Evolutionary conservation across 2,329 filamentous ascomycete species (phyloP).

Genomic region (Cladosporium oxysporum): DNA sequence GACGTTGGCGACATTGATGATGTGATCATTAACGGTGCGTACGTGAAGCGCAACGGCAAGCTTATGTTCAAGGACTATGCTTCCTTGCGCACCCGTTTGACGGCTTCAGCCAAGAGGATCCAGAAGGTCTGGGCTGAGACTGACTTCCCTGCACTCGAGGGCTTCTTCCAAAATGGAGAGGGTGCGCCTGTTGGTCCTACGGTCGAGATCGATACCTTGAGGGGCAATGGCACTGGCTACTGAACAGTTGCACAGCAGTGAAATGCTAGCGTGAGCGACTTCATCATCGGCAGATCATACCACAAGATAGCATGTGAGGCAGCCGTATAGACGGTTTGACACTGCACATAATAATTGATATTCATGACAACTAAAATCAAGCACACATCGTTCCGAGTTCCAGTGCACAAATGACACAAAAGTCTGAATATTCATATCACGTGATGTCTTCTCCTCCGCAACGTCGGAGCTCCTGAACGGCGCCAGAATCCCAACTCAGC

Average conservation of each 20-base stretch:
- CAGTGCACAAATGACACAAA: not conserved
- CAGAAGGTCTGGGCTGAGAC: conserved; percentile 20
- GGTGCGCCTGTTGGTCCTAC: conserved; percentile 9
- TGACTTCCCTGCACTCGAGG: conserved; percentile 15
- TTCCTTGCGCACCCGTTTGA: conserved; percentile 7
- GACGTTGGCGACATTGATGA: conserved; percentile 55
- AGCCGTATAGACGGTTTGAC: not conserved
- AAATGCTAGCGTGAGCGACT: not conserved
- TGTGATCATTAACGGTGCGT: conserved; percentile 54
- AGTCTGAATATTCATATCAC: not conserved
- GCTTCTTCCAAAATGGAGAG: conserved; percentile 12
- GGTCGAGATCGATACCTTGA: conserved; percentile 10
- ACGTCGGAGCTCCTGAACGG: not conserved
- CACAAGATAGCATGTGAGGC: not conserved
- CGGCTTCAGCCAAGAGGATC: conserved; percentile 17
- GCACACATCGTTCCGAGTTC: conserved; percentile 22
- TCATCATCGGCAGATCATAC: not conserved
- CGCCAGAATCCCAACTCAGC: not conserved
- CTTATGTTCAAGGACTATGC: conserved; percentile 21
- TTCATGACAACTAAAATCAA: not conserved
- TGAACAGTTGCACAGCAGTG: not conserved
- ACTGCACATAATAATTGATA: not conserved
- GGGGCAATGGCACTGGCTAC: conserved; percentile 14
- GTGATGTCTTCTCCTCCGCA: not conserved
- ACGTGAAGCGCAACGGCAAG: conserved; percentile 48